Conservation (phyloP, 1,139 yeast genomes). For the Debaryomycetaceae sp. region DNA sequence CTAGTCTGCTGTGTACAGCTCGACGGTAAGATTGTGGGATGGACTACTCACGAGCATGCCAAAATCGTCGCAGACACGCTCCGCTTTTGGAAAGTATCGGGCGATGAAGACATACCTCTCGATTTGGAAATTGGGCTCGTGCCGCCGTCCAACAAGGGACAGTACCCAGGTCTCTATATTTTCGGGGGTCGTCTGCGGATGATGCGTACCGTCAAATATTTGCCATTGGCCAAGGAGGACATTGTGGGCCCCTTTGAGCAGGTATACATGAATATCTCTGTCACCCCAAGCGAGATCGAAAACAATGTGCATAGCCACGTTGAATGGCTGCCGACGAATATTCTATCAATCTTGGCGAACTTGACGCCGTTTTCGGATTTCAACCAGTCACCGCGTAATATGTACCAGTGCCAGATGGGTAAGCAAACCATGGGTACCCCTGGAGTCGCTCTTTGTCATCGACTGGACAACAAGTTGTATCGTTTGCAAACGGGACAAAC, state of each 20-base stretch:
- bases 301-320: slow-evolving; percentile 80
- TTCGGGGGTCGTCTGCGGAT: slow-evolving; percentile 91
- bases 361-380: slow-evolving; percentile 96
- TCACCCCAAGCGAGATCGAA: slow-evolving; percentile 84
- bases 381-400: slow-evolving; percentile 98
- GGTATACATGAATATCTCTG: slow-evolving; percentile 93
- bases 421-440: slow-evolving; percentile 99
- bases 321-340: slow-evolving; percentile 90
- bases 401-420: slow-evolving; percentile 99
- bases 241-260: slow-evolving; percentile 96
- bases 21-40: slow-evolving; percentile 88
- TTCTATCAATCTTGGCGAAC: slow-evolving; percentile 86
- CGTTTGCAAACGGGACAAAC: slow-evolving; percentile 94
- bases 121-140: slow-evolving; percentile 91
- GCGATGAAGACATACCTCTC: slow-evolving; percentile 62
- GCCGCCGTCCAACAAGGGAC: slow-evolving; percentile 92
- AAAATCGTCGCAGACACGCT: slow-evolving; percentile 78
- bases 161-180: slow-evolving; percentile 88
- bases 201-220: slow-evolving; percentile 90
- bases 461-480: slow-evolving; percentile 92
- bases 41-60: slow-evolving; percentile 89
- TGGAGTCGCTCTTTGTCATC: slow-evolving; percentile 84
- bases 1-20: slow-evolving; percentile 79
- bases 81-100: slow-evolving; percentile 89
- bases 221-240: slow-evolving; percentile 75